Evolutionary conservation across 495 filamentous ascomycete species (phyloP).

Genomic region (Mytilinidion resinicola): DNA sequence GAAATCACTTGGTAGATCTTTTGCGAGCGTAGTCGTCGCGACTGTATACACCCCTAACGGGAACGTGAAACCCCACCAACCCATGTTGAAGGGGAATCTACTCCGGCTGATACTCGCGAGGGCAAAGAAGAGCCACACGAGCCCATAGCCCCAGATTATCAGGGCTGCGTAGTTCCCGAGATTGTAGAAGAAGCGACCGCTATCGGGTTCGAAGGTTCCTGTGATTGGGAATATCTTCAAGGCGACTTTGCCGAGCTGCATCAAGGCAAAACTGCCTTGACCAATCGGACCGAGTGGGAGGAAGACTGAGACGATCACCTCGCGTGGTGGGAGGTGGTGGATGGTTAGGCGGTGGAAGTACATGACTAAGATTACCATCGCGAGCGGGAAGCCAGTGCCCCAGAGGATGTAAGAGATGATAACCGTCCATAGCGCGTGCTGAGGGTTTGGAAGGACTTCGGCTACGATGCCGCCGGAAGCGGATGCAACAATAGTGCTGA

Average conservation of each 20-base stretch:
- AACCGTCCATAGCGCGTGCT: slow-evolving; percentile 52
- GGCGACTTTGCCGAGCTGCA: slow-evolving; percentile 51
- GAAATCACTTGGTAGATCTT: slow-evolving; percentile 47
- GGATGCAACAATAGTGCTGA: slow-evolving; percentile 52
- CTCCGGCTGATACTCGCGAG: slow-evolving; percentile 37
- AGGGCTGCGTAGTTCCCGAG: slow-evolving; percentile 48
- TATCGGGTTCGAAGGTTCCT: slow-evolving; percentile 36
- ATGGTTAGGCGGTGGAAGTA: slow-evolving; percentile 57
- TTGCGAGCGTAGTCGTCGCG: slow-evolving; percentile 44
- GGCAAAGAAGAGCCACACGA: slow-evolving; percentile 60
- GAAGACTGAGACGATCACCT: slow-evolving; percentile 56
- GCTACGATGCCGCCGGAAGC: slow-evolving; percentile 53
- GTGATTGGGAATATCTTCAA: slow-evolving; percentile 41
- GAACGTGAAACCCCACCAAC: slow-evolving; percentile 64
- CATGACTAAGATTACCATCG: slow-evolving; percentile 49
- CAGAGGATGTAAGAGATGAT: slow-evolving; percentile 53
- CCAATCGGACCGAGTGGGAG: slow-evolving; percentile 57
- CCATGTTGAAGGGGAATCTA: slow-evolving; percentile 59
- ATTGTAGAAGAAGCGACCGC: slow-evolving; percentile 50
- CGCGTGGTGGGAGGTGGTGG: slow-evolving; percentile 51
- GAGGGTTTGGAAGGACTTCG: slow-evolving; percentile 43
- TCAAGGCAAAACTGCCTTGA: slow-evolving; percentile 52
- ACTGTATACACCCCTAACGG: slow-evolving; percentile 51
- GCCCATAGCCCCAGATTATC: slow-evolving; percentile 55
- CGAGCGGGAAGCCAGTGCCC: slow-evolving; percentile 53